Evolutionary conservation across 2,329 filamentous ascomycete species (phyloP).

Genomic region (Sclerotinia nivalis): DNA sequence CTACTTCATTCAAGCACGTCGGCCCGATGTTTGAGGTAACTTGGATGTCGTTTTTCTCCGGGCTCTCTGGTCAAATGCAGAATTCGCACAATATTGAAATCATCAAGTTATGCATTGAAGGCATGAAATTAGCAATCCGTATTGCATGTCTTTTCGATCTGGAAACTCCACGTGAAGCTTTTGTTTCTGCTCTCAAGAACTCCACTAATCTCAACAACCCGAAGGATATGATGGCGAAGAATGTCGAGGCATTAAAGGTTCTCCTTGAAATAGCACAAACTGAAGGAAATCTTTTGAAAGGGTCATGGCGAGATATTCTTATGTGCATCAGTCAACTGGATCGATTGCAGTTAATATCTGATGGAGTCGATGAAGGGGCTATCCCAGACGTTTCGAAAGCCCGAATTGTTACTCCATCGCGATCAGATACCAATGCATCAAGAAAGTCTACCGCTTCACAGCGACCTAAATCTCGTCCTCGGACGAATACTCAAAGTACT

Average conservation of each 20-base stretch:
- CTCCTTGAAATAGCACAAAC: constrained; percentile 89
- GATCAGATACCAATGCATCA: constrained; percentile 55
- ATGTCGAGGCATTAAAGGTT: constrained; percentile 90
- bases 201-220: constrained; percentile 96
- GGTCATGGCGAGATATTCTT: constrained; percentile 93
- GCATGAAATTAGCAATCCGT: constrained; percentile 88
- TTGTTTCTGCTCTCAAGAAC: constrained; percentile 88
- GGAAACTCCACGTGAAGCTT: constrained; percentile 89
- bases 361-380: constrained; percentile 88
- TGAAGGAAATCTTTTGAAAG: constrained; percentile 84
- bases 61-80: constrained; percentile 88
- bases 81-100: constrained; percentile 91
- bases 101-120: constrained; percentile 89
- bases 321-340: constrained; percentile 96
- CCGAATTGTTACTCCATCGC: constrained; percentile 61
- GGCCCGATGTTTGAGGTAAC: constrained; percentile 98
- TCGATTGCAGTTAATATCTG: constrained; percentile 89
- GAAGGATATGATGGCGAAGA: constrained; percentile 92
- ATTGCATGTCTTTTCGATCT: constrained; percentile 94
- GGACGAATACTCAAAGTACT: constrained; percentile 50
- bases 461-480: constrained; percentile 49
- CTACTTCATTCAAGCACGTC: constrained; percentile 90
- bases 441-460: constrained; percentile 67
- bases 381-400: constrained; percentile 90
- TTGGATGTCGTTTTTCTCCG: constrained; percentile 99